Conservation (phyloP, 2,329 filamentous ascomycete genomes). For the Pyricularia pennisetigena region DNA sequence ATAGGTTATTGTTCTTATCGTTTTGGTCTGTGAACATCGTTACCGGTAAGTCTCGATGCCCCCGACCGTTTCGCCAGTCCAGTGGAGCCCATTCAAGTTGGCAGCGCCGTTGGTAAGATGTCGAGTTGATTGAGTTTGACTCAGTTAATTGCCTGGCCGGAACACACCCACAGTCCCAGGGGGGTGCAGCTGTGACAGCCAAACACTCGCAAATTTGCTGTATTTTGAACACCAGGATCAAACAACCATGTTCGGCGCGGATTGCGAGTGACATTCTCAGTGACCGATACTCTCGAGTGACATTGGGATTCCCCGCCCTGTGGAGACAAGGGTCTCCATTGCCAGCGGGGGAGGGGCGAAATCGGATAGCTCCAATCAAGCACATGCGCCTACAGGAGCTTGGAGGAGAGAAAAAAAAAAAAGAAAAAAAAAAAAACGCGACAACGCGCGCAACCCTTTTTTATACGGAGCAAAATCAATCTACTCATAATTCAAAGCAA, state of each 20-base stretch:
- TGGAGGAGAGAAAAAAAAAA: constrained; percentile 2
- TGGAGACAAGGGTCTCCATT: not conserved
- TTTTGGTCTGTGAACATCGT: not conserved
- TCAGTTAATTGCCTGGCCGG: not conserved
- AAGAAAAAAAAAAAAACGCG: not conserved
- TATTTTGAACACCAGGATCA: not conserved
- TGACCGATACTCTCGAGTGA: not conserved
- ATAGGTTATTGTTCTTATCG: not conserved
- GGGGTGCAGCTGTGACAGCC: not conserved
- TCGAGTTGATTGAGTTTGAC: not conserved
- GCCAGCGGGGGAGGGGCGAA: not conserved
- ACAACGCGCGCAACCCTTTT: not conserved
- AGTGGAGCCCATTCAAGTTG: not conserved
- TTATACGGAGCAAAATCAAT: not conserved
- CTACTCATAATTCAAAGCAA: not conserved
- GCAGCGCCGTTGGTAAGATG: not conserved
- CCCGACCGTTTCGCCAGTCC: not conserved
- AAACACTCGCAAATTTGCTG: not conserved
- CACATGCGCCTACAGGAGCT: not conserved
- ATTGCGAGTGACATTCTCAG: not conserved
- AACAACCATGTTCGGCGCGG: not conserved
- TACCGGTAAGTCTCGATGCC: too few relatives aligned
- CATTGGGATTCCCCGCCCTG: not conserved
- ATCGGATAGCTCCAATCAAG: not conserved
- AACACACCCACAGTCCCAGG: not conserved